These are phyloP conservation scores for Monosporascus ibericus DNA, from an alignment of 2,329 filamentous ascomycete species.

Conservation along the genomic window DNA sequence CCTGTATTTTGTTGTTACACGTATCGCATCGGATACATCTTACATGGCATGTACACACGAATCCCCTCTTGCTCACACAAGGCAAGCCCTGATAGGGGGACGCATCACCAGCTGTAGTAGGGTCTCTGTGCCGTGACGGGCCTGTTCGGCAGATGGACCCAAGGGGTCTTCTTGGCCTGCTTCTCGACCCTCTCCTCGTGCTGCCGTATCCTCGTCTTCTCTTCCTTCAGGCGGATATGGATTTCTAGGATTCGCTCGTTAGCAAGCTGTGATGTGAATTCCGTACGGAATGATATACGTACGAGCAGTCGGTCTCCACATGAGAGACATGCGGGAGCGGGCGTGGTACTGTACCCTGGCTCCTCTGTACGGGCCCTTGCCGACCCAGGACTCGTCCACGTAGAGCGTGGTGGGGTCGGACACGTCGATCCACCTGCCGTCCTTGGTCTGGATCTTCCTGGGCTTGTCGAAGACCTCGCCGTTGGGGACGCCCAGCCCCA, in stretches of 20 bases:
- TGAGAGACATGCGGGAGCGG: constrained; percentile 61
- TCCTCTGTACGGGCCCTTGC: constrained; percentile 59
- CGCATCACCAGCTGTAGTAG: constrained; percentile 79
- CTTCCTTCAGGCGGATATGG: constrained; percentile 82
- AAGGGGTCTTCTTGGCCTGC: constrained; percentile 68
- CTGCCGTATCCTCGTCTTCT: constrained; percentile 79
- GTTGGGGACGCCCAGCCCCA: constrained; percentile 61
- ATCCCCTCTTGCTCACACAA: neutral
- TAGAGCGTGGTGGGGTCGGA: constrained; percentile 77
- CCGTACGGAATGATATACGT: constrained; percentile 31
- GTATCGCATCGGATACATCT: neutral
- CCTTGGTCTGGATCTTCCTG: constrained; percentile 63
- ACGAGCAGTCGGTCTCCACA: constrained; percentile 71
- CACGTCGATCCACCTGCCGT: constrained; percentile 66
- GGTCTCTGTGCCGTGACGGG: constrained; percentile 78
- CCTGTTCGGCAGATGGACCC: constrained; percentile 83
- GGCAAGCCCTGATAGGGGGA: neutral
- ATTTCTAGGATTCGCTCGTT: constrained; percentile 50
- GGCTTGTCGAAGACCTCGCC: constrained; percentile 35
- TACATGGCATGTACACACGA: neutral
- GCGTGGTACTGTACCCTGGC: constrained; percentile 65
- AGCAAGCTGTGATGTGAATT: too few species aligned
- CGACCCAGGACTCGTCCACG: constrained; percentile 89
- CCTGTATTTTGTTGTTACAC: neutral
- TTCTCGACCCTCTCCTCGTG: constrained; percentile 73